phyloP scores from a whole-genome alignment of 805 yeast species.

The Yamadazyma paraphyllophila region DNA sequence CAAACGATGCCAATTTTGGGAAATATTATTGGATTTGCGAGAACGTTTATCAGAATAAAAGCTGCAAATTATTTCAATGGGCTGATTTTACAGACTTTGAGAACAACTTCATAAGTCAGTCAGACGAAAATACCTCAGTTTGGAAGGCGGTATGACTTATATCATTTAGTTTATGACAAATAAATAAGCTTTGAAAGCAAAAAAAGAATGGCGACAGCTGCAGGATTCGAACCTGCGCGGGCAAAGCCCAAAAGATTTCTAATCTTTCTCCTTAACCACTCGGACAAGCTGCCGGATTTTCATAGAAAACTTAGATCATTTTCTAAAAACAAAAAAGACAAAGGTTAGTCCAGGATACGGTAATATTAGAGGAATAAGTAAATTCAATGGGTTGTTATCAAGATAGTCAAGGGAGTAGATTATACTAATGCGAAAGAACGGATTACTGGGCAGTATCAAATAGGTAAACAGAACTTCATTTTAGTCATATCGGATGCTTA shows the following conservation, averaged over 20 bases:
- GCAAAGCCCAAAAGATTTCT: conserved; percentile 50
- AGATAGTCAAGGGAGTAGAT: no score
- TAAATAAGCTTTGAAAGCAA: not conserved
- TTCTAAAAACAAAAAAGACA: no score
- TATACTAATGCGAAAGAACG: no score
- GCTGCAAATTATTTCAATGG: conserved; percentile 50
- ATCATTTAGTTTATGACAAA: not conserved
- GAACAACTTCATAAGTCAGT: conserved; percentile 30
- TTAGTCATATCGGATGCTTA: no score
- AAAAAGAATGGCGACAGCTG: conserved; percentile 40
- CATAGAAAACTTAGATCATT: no score
- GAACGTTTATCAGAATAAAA: conserved; percentile 39
- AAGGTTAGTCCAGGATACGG: no score
- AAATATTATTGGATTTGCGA: conserved; percentile 69
- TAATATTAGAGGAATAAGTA: no score
- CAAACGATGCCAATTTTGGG: conserved; percentile 41
- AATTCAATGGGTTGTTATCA: no score
- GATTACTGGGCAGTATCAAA: no score
- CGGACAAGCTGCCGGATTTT: conserved; percentile 44
- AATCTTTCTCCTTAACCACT: conserved; percentile 50
- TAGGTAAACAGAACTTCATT: no score
- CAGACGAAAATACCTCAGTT: conserved; percentile 32
- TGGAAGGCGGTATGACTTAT: conserved; percentile 33
- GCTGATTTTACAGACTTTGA: conserved; percentile 42
- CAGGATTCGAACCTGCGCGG: conserved; percentile 53